A percentile compares a stretch with the other conserved stretches of the same genome.
phyloP scores from a whole-genome alignment of 1,284 basidiomycete genomes.

The Puccinia polysora region DNA sequence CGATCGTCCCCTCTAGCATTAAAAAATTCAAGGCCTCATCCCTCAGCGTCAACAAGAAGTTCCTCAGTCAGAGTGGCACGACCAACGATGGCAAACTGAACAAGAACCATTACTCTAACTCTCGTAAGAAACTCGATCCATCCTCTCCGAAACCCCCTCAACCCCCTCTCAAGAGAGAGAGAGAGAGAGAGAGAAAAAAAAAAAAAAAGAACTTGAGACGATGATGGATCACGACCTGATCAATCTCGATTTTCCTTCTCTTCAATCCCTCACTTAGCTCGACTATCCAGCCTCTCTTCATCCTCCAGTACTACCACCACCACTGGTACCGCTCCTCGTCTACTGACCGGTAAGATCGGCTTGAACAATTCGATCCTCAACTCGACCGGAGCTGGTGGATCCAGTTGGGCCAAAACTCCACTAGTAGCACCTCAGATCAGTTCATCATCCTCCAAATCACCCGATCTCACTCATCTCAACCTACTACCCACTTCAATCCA shows the following conservation, averaged over 20 bases:
- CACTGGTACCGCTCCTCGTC: conserved; percentile 22
- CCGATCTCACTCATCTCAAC: conserved; percentile 17
- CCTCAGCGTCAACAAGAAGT: conserved; percentile 41
- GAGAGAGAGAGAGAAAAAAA: neutral
- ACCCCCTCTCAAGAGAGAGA: neutral
- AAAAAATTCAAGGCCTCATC: conserved; percentile 43
- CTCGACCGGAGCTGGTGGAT: neutral
- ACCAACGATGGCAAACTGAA: conserved; percentile 14
- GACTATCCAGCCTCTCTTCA: conserved; percentile 32
- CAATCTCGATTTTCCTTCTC: too few relatives aligned
- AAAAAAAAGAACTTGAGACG: too few relatives aligned
- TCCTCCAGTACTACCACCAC: conserved; percentile 3
- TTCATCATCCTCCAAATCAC: conserved; percentile 23
- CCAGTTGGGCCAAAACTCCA: conserved; percentile 28
- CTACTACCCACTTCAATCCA: neutral
- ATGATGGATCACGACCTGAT: too few relatives aligned
- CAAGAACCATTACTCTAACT: conserved; percentile 12
- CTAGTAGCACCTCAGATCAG: conserved; percentile 15
- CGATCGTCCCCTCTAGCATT: conserved; percentile 1
- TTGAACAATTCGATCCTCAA: conserved; percentile 28
- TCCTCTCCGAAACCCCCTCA: neutral
- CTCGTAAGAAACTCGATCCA: conserved; percentile 14
- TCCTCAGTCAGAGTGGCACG: conserved; percentile 39
- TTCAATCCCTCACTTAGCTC: conserved; percentile 4
- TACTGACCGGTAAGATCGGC: conserved; percentile 36